Evolutionary conservation across 345 rosid genomes (phyloP), one percentile per base, ranked within the genome.

Genomic region (Capsella bursapastoris): DNA sequence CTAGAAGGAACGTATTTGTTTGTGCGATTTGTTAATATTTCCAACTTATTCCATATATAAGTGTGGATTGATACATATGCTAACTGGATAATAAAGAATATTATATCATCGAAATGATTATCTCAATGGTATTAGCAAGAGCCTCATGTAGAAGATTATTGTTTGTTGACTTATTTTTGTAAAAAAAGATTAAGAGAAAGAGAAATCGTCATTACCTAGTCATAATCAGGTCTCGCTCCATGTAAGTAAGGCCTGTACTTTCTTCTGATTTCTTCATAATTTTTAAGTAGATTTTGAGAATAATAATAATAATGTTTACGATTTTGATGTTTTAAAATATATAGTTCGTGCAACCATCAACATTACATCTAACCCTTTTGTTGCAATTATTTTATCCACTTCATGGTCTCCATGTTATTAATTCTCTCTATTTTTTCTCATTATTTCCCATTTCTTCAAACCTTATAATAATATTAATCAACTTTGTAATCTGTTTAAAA

Each of bases 311-410:
- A 53, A 57, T 70, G 40, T 70, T 22, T 64, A 57, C 37, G 57
- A 64, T 31, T 77, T 32, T n/a, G 32, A 56, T 22, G 25, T 16
- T 16, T 2, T 3, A 4, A 34, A 43, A 5, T 56, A 22, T 31
- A 15, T 69, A 70, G 76, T 77, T 70, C 80, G 80, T 77, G 80
- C 80, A 4, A 49, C 72, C 80, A 77, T 70, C 76, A 77, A 77
- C 80, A 64, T 37, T 63, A 63, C 76, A 70, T 38, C 29, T 2
- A 5, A 28, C 7, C 57, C 3, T 3, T 68, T 45, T 44, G 51
- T 64, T 64, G 34, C 51, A 15, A 10, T 5, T 25, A n/a, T 9
- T 56, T 13, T 29, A 64, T 64, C 29, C 56, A 77, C 72, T 77
- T 77, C 80, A 77, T 77, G 80, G 76, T 50, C 76, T 71, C 76